Percentiles rank a stretch among this genome's conserved stretches.
Conservation (phyloP, 2,329 filamentous ascomycete genomes). For the Epichloe sp. region DNA sequence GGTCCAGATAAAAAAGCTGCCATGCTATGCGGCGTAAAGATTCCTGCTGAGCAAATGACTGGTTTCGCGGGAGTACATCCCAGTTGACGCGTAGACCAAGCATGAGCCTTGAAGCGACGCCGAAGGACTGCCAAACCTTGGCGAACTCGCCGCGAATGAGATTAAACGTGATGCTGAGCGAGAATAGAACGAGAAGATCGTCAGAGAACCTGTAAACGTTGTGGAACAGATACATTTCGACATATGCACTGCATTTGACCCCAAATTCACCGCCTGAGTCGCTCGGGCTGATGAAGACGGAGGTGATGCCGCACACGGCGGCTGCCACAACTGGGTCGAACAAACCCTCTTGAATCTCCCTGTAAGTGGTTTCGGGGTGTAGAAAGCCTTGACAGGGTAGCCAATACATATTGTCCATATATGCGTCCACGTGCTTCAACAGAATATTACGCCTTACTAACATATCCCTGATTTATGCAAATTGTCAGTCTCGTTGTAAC, state of each 20-base stretch:
- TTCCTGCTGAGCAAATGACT: slow-evolving; percentile 23
- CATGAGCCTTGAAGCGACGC: slow-evolving; percentile 23
- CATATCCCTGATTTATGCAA: slow-evolving; percentile 14
- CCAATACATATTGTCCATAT: slow-evolving; percentile 25
- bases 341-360: slow-evolving; percentile 22
- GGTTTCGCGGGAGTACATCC: slow-evolving; percentile 18
- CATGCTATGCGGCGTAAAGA: slow-evolving; percentile 23
- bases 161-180: slow-evolving; percentile 23
- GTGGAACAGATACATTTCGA: slow-evolving; percentile 27
- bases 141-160: slow-evolving; percentile 23
- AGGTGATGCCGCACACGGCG: slow-evolving; percentile 25
- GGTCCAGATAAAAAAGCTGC: slow-evolving; percentile 26
- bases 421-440: slow-evolving; percentile 24
- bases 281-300: slow-evolving; percentile 22
- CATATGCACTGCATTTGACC: slow-evolving; percentile 23
- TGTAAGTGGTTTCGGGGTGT: slow-evolving; percentile 21
- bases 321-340: slow-evolving; percentile 23
- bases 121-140: slow-evolving; percentile 28
- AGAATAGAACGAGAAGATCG: slow-evolving; percentile 20
- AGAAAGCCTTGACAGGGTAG: slow-evolving; percentile 27
- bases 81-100: slow-evolving; percentile 27
- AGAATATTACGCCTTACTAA: slow-evolving; percentile 23
- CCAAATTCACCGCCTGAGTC: slow-evolving; percentile 22
- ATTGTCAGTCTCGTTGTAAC: not conserved
- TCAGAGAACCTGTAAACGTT: slow-evolving; percentile 26